Evolutionary conservation across 192 early-diverging fungal species (phyloP).

Genomic region (Coemansia pectinata): DNA sequence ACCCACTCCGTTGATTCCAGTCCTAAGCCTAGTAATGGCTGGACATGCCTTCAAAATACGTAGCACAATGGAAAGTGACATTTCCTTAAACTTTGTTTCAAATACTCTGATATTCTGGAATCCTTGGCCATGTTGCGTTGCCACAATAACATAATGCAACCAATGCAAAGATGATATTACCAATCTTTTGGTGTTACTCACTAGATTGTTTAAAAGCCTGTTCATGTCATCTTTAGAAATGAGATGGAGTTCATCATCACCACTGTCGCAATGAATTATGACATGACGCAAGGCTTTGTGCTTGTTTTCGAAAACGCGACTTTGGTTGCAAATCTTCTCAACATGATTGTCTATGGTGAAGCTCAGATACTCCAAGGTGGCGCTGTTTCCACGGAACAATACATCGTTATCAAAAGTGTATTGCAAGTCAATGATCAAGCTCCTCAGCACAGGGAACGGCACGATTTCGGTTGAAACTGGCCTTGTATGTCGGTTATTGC

Average conservation of each 20-base stretch:
- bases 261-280: neutral
- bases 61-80: no score
- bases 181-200: no score
- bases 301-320: neutral
- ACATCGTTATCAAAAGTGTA: neutral
- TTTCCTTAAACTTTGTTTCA: no score
- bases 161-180: neutral
- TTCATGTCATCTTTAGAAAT: neutral
- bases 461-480: neutral
- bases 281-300: neutral
- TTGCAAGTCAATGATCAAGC: neutral
- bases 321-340: neutral
- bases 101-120: neutral
- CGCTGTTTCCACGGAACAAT: constrained; percentile 1
- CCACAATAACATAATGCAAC: no score
- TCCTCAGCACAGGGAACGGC: neutral
- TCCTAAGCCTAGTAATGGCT: neutral
- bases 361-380: neutral
- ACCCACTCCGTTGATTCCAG: neutral
- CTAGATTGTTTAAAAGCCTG: neutral
- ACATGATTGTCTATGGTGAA: neutral
- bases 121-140: neutral
- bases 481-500: neutral
- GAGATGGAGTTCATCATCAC: neutral
- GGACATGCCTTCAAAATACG: neutral